Conservation (phyloP, 805 yeast species). For the Candida peoriensis region DNA sequence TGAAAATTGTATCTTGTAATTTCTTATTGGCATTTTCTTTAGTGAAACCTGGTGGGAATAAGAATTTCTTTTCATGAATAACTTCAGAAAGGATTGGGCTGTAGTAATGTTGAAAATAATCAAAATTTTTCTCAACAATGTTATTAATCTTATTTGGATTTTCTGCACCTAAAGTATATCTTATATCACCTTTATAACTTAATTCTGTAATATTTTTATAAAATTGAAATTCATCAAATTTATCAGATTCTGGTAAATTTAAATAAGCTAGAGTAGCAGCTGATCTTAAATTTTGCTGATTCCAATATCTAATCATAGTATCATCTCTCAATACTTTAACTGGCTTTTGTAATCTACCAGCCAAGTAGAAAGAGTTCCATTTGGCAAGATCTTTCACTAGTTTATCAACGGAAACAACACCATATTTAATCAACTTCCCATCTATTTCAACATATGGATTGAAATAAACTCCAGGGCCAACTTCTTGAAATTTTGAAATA, state of each 20-base stretch:
- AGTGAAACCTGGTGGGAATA: slow-evolving; percentile 35
- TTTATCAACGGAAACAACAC: slow-evolving; percentile 64
- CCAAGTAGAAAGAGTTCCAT: slow-evolving; percentile 83
- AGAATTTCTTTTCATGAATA: slow-evolving; percentile 25
- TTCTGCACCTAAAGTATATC: slow-evolving; percentile 84
- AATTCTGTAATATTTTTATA: slow-evolving; percentile 73
- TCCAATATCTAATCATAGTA: slow-evolving; percentile 55
- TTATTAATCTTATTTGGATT: slow-evolving; percentile 84
- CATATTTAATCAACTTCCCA: slow-evolving; percentile 70
- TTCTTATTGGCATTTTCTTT: slow-evolving; percentile 29
- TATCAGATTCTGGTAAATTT: slow-evolving; percentile 26
- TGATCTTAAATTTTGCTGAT: slow-evolving; percentile 70
- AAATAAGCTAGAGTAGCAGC: slow-evolving; percentile 62
- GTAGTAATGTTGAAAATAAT: slow-evolving; percentile 66
- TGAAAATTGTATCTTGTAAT: slow-evolving; percentile 52
- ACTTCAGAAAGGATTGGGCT: slow-evolving; percentile 47
- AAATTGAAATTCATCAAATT: slow-evolving; percentile 57
- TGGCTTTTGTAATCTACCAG: slow-evolving; percentile 94
- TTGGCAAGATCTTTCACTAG: slow-evolving; percentile 66
- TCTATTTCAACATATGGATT: slow-evolving; percentile 78
- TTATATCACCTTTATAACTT: slow-evolving; percentile 86
- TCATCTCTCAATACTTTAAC: slow-evolving; percentile 70
- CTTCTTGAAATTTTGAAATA: slow-evolving; percentile 52
- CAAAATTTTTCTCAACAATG: slow-evolving; percentile 74
- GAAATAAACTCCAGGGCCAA: slow-evolving; percentile 90